Percentiles rank a stretch among this genome's conserved stretches.
Evolutionary conservation across 2,329 filamentous ascomycete species (phyloP).

Genomic region (Fusarium sp.): DNA sequence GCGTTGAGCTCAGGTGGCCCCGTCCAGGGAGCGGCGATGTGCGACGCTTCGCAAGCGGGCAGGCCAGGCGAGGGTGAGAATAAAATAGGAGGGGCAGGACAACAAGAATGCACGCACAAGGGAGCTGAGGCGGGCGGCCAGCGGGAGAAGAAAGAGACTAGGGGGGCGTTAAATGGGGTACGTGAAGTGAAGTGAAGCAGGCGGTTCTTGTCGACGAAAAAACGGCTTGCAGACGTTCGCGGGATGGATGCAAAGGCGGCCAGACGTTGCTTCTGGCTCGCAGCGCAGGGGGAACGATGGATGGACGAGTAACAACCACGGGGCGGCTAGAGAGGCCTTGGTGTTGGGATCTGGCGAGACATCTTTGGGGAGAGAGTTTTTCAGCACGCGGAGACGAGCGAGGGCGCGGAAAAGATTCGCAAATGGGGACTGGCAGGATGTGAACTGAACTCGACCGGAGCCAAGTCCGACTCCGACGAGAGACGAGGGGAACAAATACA

Average conservation of each 20-base stretch:
- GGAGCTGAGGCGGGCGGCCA: constrained; percentile 25
- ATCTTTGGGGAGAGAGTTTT: constrained; percentile 41
- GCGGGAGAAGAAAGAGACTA: constrained; percentile 25
- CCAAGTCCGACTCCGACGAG: constrained; percentile 45
- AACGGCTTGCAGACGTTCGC: constrained; percentile 24
- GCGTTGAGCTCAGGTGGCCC: constrained; percentile 24
- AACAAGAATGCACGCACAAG: constrained; percentile 33
- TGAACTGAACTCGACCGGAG: constrained; percentile 45
- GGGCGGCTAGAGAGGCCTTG: constrained; percentile 35
- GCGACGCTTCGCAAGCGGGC: constrained; percentile 25
- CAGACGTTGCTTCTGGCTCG: constrained; percentile 18
- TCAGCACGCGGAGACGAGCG: constrained; percentile 35
- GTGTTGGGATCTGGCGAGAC: constrained; percentile 32
- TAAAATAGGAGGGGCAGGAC: constrained; percentile 33
- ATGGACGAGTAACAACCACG: constrained; percentile 26
- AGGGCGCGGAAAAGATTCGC: constrained; percentile 44
- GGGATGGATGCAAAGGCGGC: constrained; percentile 14
- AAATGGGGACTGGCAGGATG: constrained; percentile 44
- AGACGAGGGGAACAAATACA: constrained; percentile 42
- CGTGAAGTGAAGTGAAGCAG: constrained; percentile 7
- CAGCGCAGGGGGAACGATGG: constrained; percentile 16
- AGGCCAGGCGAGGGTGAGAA: constrained; percentile 27
- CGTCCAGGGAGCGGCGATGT: constrained; percentile 18
- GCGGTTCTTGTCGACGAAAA: constrained; percentile 27
- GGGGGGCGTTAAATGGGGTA: constrained; percentile 24